phyloP scores from a whole-genome alignment of 257 asterid genomes.

The Anisodus tanguticus region DNA sequence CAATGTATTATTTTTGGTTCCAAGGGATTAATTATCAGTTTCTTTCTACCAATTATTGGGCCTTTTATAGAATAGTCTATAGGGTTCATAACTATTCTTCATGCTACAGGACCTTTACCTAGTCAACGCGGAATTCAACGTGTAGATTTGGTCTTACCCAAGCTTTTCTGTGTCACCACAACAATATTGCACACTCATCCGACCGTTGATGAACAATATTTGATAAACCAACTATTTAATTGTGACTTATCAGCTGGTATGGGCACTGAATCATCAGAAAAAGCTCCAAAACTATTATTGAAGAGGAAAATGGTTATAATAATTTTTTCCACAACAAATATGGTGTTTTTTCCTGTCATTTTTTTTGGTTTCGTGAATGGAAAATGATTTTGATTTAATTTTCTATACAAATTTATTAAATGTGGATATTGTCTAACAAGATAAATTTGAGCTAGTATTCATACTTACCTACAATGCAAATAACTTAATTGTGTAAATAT shows the following conservation, averaged over 20 bases:
- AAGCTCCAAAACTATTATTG: not conserved
- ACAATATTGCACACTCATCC: not conserved
- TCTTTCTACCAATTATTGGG: not conserved
- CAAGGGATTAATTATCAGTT: not conserved
- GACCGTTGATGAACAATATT: too few relatives aligned
- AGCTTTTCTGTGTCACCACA: not conserved
- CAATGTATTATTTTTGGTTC: not conserved
- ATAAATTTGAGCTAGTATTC: too few relatives aligned
- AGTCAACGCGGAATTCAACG: too few relatives aligned
- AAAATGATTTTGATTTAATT: too few relatives aligned
- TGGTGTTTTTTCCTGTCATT: constrained; percentile 16
- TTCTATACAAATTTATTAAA: too few relatives aligned
- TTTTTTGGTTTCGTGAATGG: not conserved
- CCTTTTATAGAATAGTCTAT: not conserved
- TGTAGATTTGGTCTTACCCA: too few relatives aligned
- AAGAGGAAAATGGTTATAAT: constrained; percentile 34
- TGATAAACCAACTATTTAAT: constrained; percentile 50
- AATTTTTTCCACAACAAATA: constrained; percentile 14
- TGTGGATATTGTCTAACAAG: too few relatives aligned
- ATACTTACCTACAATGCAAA: not conserved
- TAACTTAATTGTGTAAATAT: too few relatives aligned
- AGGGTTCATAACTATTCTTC: not conserved
- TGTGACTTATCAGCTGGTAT: constrained; percentile 41
- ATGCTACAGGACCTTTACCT: not conserved
- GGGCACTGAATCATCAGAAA: constrained; percentile 19